A percentile compares a stretch with the other conserved stretches of the same genome.
Conservation (phyloP, 352 stramenopile species). For the Salisapilia sapeloensis region DNA sequence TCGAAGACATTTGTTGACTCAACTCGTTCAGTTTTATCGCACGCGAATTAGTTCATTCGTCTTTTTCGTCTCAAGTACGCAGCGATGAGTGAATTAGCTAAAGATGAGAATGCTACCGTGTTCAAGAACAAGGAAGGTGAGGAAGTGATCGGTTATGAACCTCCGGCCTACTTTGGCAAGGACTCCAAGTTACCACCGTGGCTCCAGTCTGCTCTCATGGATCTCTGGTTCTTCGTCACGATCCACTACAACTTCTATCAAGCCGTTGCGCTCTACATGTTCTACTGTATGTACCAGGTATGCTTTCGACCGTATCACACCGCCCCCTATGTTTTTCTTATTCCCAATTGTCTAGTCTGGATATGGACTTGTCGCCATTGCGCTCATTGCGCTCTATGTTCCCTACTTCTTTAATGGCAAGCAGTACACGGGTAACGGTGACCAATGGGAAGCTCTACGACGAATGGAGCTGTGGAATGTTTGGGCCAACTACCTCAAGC, state of each 20-base stretch:
- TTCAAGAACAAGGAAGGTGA: no score
- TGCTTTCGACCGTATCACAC: not conserved
- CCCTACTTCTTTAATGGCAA: slow-evolving; percentile 39
- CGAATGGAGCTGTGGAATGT: slow-evolving; percentile 25
- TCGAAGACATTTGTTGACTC: no score
- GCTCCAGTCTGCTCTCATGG: slow-evolving; percentile 16
- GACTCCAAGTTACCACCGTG: slow-evolving; percentile 19
- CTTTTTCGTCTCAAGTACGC: no score
- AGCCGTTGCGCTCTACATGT: slow-evolving; percentile 21
- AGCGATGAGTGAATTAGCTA: no score
- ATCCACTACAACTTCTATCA: slow-evolving; percentile 69
- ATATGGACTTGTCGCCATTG: slow-evolving; percentile 31
- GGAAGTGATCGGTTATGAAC: slow-evolving; percentile 18
- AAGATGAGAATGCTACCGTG: no score
- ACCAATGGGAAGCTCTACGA: slow-evolving; percentile 30
- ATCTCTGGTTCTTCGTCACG: slow-evolving; percentile 36
- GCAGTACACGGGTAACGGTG: slow-evolving; percentile 29
- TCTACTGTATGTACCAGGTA: slow-evolving; percentile 47
- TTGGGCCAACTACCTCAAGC: slow-evolving; percentile 25
- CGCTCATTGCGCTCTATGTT: slow-evolving; percentile 35
- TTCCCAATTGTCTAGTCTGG: slow-evolving; percentile 9
- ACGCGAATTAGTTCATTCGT: no score
- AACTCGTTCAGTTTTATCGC: no score
- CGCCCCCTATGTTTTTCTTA: not conserved
- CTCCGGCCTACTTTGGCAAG: slow-evolving; percentile 22